Base-by-base conservation (phyloP, 495 filamentous ascomycete genomes). In the Aspergillus conjunctus region DNA sequence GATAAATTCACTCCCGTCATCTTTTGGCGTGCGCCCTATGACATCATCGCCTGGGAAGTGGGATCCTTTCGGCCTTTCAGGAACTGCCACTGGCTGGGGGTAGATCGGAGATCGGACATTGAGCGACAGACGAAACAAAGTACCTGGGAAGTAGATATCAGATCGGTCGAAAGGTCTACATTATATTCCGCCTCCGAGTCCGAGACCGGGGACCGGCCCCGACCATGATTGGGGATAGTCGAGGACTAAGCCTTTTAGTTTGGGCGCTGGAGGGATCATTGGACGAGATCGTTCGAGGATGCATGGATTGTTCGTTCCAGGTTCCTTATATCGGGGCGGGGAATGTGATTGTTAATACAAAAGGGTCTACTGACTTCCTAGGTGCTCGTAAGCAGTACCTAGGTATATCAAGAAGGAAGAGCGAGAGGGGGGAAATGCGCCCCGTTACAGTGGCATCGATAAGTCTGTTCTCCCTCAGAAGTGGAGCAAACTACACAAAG, bases 221-320 rank as follows among this genome's bases (percentile, higher is more conserved):
- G 18, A 21, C 17, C 15, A 46, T 18, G 17, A n/a, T 9, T n/a
- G 43, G 18, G 18, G 44, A 48, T 48, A 48, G 44, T 21, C 15
- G 20, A 48, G 18, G n/a, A 48, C 44, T 22, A 48, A 48, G 44
- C 44, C 44, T 48, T 48, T 48, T 48, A 48, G 44, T 48, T 48
- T 18, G 20, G 18, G 7, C 3, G 6, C 18, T 18, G 20, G 18
- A 20, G 7, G n/a, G 4, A 48, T 11, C 15, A 46, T 46, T 8
- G 14, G 14, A 46, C 17, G 43, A 17, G 43, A 46, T 46, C 18
- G 44, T 6, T 11, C 9, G 18, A 21, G 20, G 18, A 48, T 20
- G 18, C n/a, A 48, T 18, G n/a, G 44, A 48, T 20, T 8, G 4
- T 0, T 21, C 8, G 6, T 48, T 0, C 12, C 10, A 18, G 1